Base-by-base conservation (phyloP, 2,329 filamentous ascomycete species). In the Aspergillus sergii region DNA sequence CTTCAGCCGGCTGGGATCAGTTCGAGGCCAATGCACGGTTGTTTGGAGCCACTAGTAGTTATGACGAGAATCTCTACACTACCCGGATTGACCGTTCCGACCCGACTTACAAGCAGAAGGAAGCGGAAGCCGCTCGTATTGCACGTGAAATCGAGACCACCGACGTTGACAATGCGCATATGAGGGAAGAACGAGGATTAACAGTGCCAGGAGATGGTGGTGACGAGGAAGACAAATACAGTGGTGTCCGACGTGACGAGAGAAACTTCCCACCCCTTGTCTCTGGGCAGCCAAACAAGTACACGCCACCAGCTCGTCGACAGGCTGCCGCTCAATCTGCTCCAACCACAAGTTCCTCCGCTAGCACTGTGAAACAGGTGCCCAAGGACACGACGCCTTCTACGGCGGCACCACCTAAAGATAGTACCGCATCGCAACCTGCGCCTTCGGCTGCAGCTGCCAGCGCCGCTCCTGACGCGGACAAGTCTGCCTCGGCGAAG, bases 181-280 rank as follows among this genome's bases (percentile, higher is more conserved):
- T 97, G 62, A 91, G 92, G 4, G 95, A 98, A 79, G 95, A 99
- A 81, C 89, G 94, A 73, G 86, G 93, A 58, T 82, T 87, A n/a
- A 85, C 85, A n/a, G 85, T 85, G 14, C 82, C 84, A 11, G 85
- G 87, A 45, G 86, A 90, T 58, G 88, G 89, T 58, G 88, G 86
- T 62, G 89, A 97, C 68, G 95, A 99, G 79, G 95, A 99, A 80
- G 94, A 96, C 75, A 97, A 95, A 75, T 98, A 98, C 80, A 97
- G 94, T 74, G 94, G 94, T 75, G 95, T 99, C 60, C 90, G 90
- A 66, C 89, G 94, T 67, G 89, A 91, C 46, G 73, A 76, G 46
- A 73, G 74, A 61, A 81, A 83, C 60, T 91, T 91, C 71, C 86
- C 90, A 7, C 85, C 90, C n/a, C 83, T 96, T 36, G 76, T 82